A percentile compares a stretch with the other conserved stretches of the same genome.
Evolutionary conservation across 179 eudicot genomes (phyloP).

Genomic region (Actinidia chinensis): DNA sequence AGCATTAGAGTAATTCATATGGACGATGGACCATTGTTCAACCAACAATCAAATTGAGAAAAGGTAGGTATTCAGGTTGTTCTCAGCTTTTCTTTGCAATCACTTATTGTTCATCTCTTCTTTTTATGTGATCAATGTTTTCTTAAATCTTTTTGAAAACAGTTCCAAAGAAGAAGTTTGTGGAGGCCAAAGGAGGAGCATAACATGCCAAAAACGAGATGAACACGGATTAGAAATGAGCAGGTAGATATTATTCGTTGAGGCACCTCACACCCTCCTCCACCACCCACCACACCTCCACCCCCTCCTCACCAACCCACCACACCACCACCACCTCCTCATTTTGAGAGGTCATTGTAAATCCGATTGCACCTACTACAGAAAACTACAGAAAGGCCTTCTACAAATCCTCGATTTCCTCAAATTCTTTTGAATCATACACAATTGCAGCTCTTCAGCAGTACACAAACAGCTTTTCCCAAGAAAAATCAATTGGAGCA

Average conservation of each 20-base stretch:
- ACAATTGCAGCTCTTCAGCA: constrained; percentile 91
- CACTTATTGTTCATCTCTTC: too few relatives aligned
- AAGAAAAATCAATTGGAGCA: constrained; percentile 78
- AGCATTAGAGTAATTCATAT: too few relatives aligned
- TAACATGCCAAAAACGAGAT: constrained; percentile 54
- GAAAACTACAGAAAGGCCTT: constrained; percentile 32
- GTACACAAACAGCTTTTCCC: constrained; percentile 93
- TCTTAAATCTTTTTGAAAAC: too few relatives aligned
- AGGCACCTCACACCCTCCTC: too few relatives aligned
- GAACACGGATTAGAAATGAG: constrained; percentile 41
- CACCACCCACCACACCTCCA: constrained; percentile 1
- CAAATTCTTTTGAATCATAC: constrained; percentile 68
- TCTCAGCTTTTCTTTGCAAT: too few relatives aligned
- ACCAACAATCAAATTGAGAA: too few relatives aligned
- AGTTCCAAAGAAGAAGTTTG: too few relatives aligned
- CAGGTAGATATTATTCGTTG: constrained; percentile 63
- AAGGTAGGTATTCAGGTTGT: too few relatives aligned
- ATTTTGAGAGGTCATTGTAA: constrained; percentile 50
- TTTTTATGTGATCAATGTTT: too few relatives aligned
- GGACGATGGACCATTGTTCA: too few relatives aligned
- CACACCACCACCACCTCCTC: constrained; percentile 38
- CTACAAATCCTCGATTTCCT: constrained; percentile 43
- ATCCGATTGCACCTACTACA: constrained; percentile 48
- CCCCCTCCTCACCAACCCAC: constrained; percentile 59
- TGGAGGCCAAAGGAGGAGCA: too few relatives aligned